Base-by-base conservation (phyloP, 1,284 basidiomycete species). In the Ganoderma resinaceum region DNA sequence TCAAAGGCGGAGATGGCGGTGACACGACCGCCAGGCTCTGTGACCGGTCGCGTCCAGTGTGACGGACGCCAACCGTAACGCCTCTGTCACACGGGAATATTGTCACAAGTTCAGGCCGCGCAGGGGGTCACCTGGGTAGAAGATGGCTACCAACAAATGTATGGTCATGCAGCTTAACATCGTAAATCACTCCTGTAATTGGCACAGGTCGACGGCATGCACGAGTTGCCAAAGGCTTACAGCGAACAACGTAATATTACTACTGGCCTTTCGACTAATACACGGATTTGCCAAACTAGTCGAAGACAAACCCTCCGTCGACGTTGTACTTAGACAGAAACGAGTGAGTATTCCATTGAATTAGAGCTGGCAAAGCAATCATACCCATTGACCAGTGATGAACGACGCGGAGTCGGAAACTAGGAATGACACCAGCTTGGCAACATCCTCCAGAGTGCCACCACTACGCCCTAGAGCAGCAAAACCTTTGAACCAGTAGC, bases 371-470 rank as follows among this genome's bases (percentile, higher is more conserved):
- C 33, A 49, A 7, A n/a, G 12, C 7, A 14, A n/a, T n/a, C n/a
- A n/a, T n/a, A 72, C 71, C 57, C 49, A 59, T 66, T 70, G 68
- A 79, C 81, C 82, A 4, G 80, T 83, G 35, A 82, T 74, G 68
- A 78, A 82, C 11, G 69, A 63, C 0, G 80, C 72, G 42, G 79
- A 79, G 20, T 78, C 72, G 2, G 79, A 80, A 0, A 76, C 79
- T 2, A 83, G 72, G 72, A 76, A 83, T 0, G 81, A 82, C 2
- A 82, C 82, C 12, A 83, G 66, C 16, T 75, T 76, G 9, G 81
- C 78, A 46, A 82, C 76, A 57, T 82, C 78, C 23, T 80, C 76
- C 0, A 78, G 76, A 18, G 37, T 4, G 6, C 66, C 70, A 37
- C 80, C 79, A 23, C 76, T 66, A 5, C 71, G 66, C 16, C 73